phyloP scores from a whole-genome alignment of 2,329 filamentous ascomycete genomes.

The Boeremia lycopersici region DNA sequence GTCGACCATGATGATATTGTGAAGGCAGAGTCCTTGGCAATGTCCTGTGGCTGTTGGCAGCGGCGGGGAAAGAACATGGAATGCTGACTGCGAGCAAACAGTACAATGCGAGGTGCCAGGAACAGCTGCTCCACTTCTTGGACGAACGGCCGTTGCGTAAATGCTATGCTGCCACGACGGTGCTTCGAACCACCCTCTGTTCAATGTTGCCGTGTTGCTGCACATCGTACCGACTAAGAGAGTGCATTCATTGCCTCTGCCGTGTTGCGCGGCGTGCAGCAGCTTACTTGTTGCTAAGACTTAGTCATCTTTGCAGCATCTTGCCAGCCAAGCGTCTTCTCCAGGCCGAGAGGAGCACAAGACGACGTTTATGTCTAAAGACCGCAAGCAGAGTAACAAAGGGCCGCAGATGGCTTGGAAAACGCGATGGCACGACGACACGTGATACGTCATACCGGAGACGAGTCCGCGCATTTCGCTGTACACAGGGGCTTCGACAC shows the following conservation, averaged over 20 bases:
- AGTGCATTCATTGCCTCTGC: conserved; percentile 4
- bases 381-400: conserved; percentile 6
- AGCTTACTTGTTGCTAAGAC: background rate
- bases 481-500: background rate
- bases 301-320: conserved; percentile 1
- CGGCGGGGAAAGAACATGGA: conserved; percentile 17
- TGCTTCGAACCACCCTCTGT: background rate
- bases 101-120: background rate
- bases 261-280: background rate
- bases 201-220: background rate
- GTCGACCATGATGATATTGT: conserved; percentile 25
- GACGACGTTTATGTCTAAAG: background rate
- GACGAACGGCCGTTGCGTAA: background rate
- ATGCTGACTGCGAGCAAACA: conserved; percentile 5
- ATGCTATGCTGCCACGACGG: background rate
- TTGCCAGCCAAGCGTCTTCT: background rate
- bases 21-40: conserved; percentile 27
- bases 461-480: background rate
- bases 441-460: conserved; percentile 12
- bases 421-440: conserved; percentile 8
- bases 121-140: background rate
- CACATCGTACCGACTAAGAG: background rate
- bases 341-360: background rate
- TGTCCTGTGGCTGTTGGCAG: conserved; percentile 18
- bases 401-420: conserved; percentile 9